These are phyloP conservation scores for bread wheat (Triticum aestivum) DNA, from an alignment of 176 grass and related monocot species.

Conservation along the genomic window DNA sequence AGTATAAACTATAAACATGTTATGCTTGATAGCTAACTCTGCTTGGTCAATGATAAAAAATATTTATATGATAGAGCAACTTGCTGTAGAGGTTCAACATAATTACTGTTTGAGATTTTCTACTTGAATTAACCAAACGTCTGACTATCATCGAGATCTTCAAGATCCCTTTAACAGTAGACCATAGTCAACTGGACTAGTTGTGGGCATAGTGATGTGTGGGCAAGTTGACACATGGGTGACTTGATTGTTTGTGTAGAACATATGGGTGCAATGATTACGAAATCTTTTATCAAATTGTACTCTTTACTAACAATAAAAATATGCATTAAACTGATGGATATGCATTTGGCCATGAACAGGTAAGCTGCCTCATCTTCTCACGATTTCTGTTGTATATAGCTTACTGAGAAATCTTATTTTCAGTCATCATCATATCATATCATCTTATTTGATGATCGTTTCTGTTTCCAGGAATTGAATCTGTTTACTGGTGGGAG, in stretches of 20 bases:
- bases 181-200: background rate
- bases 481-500: slow-evolving; percentile 97
- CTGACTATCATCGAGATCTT: background rate
- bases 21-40: background rate
- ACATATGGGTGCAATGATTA: background rate
- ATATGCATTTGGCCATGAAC: background rate
- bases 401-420: background rate
- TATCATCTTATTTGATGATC: background rate
- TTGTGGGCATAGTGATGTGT: background rate
- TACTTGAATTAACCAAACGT: background rate
- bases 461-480: slow-evolving; percentile 42
- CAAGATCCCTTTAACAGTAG: background rate
- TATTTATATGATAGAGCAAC: background rate
- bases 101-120: background rate
- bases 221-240: background rate
- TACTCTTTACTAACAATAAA: background rate
- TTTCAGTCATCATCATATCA: background rate
- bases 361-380: background rate
- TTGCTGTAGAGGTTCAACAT: background rate
- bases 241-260: background rate
- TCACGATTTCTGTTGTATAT: background rate
- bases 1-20: background rate
- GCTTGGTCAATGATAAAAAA: background rate
- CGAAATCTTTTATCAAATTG: background rate
- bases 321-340: background rate